Conservation (phyloP, 1,284 basidiomycete genomes). For the Ceratobasidium sp. region DNA sequence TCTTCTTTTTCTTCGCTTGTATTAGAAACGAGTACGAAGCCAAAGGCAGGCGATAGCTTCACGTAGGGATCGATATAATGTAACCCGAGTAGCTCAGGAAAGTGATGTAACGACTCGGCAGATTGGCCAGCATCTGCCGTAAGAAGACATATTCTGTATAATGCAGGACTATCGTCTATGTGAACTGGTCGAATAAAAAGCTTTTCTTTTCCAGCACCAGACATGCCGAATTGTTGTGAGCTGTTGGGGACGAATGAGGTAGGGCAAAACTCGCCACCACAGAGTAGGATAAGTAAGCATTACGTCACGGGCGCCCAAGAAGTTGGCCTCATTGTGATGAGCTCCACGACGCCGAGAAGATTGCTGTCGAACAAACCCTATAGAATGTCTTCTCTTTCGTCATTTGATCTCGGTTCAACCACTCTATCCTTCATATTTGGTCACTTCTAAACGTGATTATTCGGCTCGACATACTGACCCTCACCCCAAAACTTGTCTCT, state of each 20-base stretch:
- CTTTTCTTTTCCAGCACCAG: neutral
- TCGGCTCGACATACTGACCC: no score
- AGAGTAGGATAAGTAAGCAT: no score
- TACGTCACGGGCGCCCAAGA: no score
- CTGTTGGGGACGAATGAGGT: neutral
- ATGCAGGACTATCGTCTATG: constrained; percentile 65
- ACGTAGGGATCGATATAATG: constrained; percentile 81
- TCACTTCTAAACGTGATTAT: no score
- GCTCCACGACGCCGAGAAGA: no score
- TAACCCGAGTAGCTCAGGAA: constrained; percentile 73
- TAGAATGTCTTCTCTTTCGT: no score
- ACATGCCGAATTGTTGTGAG: constrained; percentile 5
- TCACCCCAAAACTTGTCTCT: no score
- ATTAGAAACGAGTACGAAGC: constrained; percentile 68
- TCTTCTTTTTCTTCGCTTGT: constrained; percentile 51
- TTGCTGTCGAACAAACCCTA: no score
- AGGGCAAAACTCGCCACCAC: no score
- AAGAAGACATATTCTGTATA: constrained; percentile 78
- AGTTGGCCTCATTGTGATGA: no score
- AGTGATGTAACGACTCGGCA: constrained; percentile 71
- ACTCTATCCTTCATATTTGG: no score
- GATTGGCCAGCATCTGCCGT: constrained; percentile 78
- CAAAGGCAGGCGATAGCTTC: constrained; percentile 74
- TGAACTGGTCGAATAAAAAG: constrained; percentile 67
- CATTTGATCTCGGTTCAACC: no score